These are phyloP conservation scores for Cardiospermum halicacabum DNA, from an alignment of 345 rosid species.

Conservation along the genomic window DNA sequence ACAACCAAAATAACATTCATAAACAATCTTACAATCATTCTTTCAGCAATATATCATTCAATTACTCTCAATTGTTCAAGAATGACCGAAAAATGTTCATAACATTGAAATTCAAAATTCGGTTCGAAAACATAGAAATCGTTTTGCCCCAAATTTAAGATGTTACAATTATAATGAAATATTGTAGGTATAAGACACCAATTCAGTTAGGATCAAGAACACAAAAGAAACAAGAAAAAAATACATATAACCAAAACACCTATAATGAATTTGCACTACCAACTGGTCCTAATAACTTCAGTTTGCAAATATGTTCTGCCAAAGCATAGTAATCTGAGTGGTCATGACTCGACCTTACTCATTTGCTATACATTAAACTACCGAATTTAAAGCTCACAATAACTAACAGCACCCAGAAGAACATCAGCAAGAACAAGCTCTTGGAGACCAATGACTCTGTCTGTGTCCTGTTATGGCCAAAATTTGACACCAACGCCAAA, in stretches of 20 bases:
- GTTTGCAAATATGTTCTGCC: background rate
- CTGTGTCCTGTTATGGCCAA: slow-evolving; percentile 31
- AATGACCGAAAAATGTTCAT: too few relatives aligned
- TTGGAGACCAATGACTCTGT: slow-evolving; percentile 32
- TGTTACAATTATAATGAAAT: slow-evolving; percentile 12
- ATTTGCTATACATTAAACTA: slow-evolving; percentile 48
- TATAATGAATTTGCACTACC: slow-evolving; percentile 6
- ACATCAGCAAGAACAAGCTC: slow-evolving; percentile 42
- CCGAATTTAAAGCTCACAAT: slow-evolving; percentile 60
- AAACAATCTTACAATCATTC: too few relatives aligned
- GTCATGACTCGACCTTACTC: background rate
- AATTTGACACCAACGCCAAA: slow-evolving; percentile 20
- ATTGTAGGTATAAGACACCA: slow-evolving; percentile 10
- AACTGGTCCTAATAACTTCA: slow-evolving; percentile 3
- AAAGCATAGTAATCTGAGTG: background rate
- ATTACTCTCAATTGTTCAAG: too few relatives aligned
- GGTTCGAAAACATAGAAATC: too few relatives aligned
- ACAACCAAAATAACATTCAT: too few relatives aligned
- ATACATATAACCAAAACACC: slow-evolving; percentile 15
- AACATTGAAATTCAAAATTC: too few relatives aligned
- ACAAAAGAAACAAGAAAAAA: background rate
- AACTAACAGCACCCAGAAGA: slow-evolving; percentile 60
- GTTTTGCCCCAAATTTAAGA: too few relatives aligned
- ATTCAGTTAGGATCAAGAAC: slow-evolving; percentile 14
- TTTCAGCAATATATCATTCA: too few relatives aligned